Evolutionary conservation across 164 flowering plant genomes (phyloP), one percentile per base, ranked within the genome.

Genomic region (Umbellularia californica): DNA sequence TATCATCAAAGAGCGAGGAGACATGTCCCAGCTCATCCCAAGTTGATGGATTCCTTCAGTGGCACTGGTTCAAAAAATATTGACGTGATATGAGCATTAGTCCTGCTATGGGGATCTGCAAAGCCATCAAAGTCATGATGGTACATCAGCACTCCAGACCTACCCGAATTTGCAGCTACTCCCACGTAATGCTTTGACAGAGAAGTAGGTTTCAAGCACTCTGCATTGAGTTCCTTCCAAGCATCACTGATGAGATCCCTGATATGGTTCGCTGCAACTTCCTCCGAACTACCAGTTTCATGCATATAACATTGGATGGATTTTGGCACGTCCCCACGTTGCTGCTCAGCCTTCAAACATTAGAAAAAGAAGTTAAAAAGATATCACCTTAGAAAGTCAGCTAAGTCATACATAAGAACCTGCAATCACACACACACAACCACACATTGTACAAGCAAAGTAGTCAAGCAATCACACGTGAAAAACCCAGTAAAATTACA

Each of bases 301-400:
- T 75, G 68, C 83, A 81, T 81, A 28, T 77, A 78, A 65, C 78
- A 77, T 69, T 69, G 72, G 27, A 81, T 58, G 25, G 78, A 52
- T 65, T 76, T 78, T 41, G 70, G 58, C 14, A 23, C 51, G 17
- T 75, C 81, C 2, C 81, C 81, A 55, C 78, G 74, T 69, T 64
- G 9, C 24, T 75, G 6, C 60, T 76, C 83, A 58, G 27, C 79
- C 83, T 81, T n/a, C 23, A 11, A 23, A 23, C 23, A 20, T 4
- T 10, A 5, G 13, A 27, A 27, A 19, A 27, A 28, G 14, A 27
- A 30, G 35, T 3, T 0, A 33, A 33, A 10, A 58, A 9, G 0
- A 58, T 0, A 6, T 13, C 3, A 58, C 62, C 9, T 58, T 58
- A 13, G 35, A 33, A 33, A 5, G 35, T 33, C 5, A 33, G 35